These are phyloP conservation scores for Apiotrichum domesticum DNA, from an alignment of 1,284 basidiomycete genomes.

Conservation along the genomic window DNA sequence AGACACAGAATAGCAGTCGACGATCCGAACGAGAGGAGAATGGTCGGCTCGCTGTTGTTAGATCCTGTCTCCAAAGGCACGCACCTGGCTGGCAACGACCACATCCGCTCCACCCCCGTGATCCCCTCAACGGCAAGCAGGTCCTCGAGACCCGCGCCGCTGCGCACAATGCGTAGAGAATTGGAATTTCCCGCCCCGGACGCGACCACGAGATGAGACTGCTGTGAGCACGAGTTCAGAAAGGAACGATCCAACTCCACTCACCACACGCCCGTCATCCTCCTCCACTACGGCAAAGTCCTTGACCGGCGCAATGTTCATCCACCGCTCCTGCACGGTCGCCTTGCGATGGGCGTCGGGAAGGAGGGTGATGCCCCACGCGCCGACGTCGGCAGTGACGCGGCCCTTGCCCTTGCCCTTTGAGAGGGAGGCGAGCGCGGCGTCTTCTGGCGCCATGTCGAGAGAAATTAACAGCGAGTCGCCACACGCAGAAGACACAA, in stretches of 20 bases:
- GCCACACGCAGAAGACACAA: conserved; percentile 74
- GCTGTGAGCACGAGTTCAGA: conserved; percentile 2
- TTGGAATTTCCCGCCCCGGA: conserved; percentile 79
- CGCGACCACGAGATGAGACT: conserved; percentile 80
- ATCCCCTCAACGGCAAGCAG: conserved; percentile 59
- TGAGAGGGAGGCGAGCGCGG: background rate
- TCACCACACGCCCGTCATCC: conserved; percentile 67
- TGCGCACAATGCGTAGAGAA: conserved; percentile 72
- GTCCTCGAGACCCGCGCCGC: conserved; percentile 76
- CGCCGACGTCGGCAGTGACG: conserved; percentile 44
- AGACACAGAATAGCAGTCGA: conserved; percentile 39
- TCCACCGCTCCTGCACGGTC: conserved; percentile 59
- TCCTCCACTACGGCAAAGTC: conserved; percentile 74
- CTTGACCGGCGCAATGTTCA: conserved; percentile 80
- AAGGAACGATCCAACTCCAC: conserved; percentile 20
- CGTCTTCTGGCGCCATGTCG: background rate
- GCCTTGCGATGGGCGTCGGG: conserved; percentile 41
- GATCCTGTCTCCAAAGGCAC: conserved; percentile 1
- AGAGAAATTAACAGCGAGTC: conserved; percentile 67
- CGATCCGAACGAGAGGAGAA: conserved; percentile 25
- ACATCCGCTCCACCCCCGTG: conserved; percentile 57
- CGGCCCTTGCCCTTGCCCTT: conserved; percentile 31
- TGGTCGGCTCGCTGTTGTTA: conserved; percentile 8
- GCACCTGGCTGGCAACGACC: conserved; percentile 52
- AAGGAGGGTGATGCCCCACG: conserved; percentile 39